Evolutionary conservation across 2,329 filamentous ascomycete genomes (phyloP).

Genomic region (Colletotrichum costaricense): DNA sequence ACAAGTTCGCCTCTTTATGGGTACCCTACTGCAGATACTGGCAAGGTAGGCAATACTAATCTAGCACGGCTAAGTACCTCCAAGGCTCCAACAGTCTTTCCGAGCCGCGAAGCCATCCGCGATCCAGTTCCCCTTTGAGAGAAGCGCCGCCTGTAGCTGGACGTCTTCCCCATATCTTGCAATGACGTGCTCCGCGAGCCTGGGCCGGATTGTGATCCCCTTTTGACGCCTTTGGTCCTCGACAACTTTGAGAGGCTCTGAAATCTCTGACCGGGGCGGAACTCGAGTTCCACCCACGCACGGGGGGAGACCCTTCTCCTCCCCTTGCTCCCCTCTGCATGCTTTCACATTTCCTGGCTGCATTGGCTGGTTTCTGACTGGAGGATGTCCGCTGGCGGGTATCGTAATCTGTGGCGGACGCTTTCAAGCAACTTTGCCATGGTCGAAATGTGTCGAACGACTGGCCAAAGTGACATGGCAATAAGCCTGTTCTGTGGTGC

Average conservation of each 20-base stretch:
- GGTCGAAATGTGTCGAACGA: background rate
- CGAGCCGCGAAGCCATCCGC: background rate
- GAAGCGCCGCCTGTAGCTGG: background rate
- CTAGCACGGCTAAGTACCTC: too few relatives aligned
- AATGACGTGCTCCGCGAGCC: constrained; percentile 25
- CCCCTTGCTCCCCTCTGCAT: background rate
- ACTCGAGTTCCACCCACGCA: constrained; percentile 9
- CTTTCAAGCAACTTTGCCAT: background rate
- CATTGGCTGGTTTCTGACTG: background rate
- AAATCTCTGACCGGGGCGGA: constrained; percentile 15
- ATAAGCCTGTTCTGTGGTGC: background rate
- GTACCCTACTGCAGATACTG: background rate
- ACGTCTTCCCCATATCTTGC: constrained; percentile 15
- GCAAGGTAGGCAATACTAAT: too few relatives aligned
- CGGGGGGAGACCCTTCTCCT: background rate
- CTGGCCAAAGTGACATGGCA: background rate
- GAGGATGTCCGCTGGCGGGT: constrained; percentile 1
- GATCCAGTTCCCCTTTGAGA: background rate
- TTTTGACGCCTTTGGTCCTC: background rate
- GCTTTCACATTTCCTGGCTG: background rate
- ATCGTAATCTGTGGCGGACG: constrained; percentile 14
- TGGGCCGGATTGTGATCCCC: background rate
- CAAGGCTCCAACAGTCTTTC: too few relatives aligned
- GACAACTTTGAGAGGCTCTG: background rate
- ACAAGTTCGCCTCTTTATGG: background rate